Percentiles rank a stretch among this genome's conserved stretches.
These are phyloP conservation scores for Blastomyces gilchristii DNA, from an alignment of 2,329 filamentous ascomycete genomes.

Conservation along the genomic window DNA sequence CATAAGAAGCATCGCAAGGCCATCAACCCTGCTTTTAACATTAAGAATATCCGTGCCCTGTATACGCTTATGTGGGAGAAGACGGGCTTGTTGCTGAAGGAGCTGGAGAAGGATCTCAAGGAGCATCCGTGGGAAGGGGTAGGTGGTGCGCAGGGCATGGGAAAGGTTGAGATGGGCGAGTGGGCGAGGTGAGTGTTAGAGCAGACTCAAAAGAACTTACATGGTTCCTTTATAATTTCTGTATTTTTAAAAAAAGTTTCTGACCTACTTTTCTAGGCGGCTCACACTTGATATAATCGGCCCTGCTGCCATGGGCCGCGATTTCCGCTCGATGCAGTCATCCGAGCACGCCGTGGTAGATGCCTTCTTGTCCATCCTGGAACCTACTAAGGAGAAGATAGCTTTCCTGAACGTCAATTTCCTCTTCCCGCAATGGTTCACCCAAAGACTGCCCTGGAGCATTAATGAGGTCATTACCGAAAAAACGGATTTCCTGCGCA, in stretches of 20 bases:
- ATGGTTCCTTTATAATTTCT: not conserved
- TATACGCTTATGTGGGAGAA: conserved; percentile 32
- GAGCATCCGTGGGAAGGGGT: conserved; percentile 22
- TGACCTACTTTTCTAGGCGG: conserved; percentile 24
- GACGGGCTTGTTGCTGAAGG: conserved; percentile 26
- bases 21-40: conserved; percentile 29
- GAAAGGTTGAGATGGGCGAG: conserved; percentile 28
- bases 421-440: conserved; percentile 43
- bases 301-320: conserved; percentile 46
- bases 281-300: conserved; percentile 51
- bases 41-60: conserved; percentile 29
- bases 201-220: not conserved
- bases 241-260: not conserved
- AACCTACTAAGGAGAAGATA: conserved; percentile 35
- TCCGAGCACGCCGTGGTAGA: conserved; percentile 43
- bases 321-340: conserved; percentile 45
- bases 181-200: conserved; percentile 23
- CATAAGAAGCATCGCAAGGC: conserved; percentile 40
- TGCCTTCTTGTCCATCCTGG: conserved; percentile 44
- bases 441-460: conserved; percentile 36
- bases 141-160: conserved; percentile 15
- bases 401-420: conserved; percentile 36
- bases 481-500: conserved; percentile 25
- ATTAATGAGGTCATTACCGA: conserved; percentile 24
- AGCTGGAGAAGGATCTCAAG: conserved; percentile 25